Evolutionary conservation across 2,329 filamentous ascomycete genomes (phyloP).

Genomic region (Xylariales sp.): DNA sequence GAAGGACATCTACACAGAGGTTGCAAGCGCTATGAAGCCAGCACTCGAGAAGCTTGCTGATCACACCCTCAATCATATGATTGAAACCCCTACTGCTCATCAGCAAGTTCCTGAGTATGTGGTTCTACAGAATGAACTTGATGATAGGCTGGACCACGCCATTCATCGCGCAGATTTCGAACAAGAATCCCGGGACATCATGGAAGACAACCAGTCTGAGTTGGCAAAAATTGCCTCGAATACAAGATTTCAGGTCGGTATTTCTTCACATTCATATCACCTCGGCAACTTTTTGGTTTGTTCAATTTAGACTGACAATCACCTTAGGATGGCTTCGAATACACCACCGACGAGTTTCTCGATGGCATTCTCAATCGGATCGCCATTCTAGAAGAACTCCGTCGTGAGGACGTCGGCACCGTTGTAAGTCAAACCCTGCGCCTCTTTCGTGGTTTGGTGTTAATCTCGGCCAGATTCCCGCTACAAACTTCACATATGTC

Average conservation of each 20-base stretch:
- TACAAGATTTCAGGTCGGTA: conserved; percentile 35
- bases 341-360: conserved; percentile 23
- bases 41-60: conserved; percentile 62
- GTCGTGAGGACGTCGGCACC: conserved; percentile 18
- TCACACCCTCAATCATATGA: conserved; percentile 52
- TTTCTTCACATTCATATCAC: conserved; percentile 13
- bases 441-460: neutral
- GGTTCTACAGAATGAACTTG: conserved; percentile 46
- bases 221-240: conserved; percentile 33
- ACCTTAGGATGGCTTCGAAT: conserved; percentile 22
- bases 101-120: conserved; percentile 50
- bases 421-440: conserved; percentile 20
- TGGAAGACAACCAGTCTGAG: conserved; percentile 28
- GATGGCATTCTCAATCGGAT: conserved; percentile 23
- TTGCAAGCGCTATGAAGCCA: conserved; percentile 59
- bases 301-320: conserved; percentile 15
- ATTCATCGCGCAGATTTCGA: conserved; percentile 24
- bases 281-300: conserved; percentile 18
- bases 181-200: conserved; percentile 25
- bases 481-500: conserved; percentile 22
- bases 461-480: conserved; percentile 17
- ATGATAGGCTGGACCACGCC: conserved; percentile 33
- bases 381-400: conserved; percentile 22
- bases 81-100: conserved; percentile 48
- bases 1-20: conserved; percentile 59